Evolutionary conservation across 345 rosid species (phyloP).

Genomic region (Hibiscus syriacus): DNA sequence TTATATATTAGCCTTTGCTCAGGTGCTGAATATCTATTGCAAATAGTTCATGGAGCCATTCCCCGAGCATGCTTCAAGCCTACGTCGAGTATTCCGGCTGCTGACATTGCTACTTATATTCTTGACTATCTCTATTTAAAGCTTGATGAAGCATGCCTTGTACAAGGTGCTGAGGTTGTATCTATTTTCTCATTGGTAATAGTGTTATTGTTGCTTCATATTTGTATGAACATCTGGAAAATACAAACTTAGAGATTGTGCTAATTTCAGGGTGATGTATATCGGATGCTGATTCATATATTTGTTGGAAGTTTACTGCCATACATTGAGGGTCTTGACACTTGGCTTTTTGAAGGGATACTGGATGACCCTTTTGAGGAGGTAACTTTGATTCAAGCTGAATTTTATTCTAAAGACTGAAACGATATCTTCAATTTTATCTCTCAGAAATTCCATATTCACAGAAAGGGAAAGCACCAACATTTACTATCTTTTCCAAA

Average conservation of each 20-base stretch:
- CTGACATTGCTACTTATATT: conserved; percentile 59
- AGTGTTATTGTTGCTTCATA: not conserved
- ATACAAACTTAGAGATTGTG: conserved; percentile 6
- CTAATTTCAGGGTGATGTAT: conserved; percentile 70
- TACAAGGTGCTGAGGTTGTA: conserved; percentile 94
- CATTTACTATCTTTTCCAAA: not conserved
- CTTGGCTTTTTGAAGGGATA: conserved; percentile 87
- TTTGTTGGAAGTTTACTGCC: conserved; percentile 76
- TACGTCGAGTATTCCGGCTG: conserved; percentile 38
- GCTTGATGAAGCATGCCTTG: conserved; percentile 74
- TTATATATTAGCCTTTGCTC: conserved; percentile 46
- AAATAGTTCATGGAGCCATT: conserved; percentile 61
- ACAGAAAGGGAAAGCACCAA: not conserved
- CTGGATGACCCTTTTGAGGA: conserved; percentile 94
- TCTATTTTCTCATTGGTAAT: conserved; percentile 7
- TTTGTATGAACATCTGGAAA: conserved; percentile 13
- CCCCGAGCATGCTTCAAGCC: conserved; percentile 52
- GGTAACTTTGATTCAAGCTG: conserved; percentile 34
- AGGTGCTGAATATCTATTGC: conserved; percentile 64
- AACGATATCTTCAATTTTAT: not conserved
- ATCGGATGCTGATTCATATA: conserved; percentile 68
- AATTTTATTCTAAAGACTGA: conserved; percentile 10
- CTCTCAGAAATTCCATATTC: not conserved
- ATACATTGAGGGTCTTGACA: conserved; percentile 66
- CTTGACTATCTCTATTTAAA: conserved; percentile 73